Base-by-base conservation (phyloP, 2,329 filamentous ascomycete genomes). In the Aspergillus novofumigatus region DNA sequence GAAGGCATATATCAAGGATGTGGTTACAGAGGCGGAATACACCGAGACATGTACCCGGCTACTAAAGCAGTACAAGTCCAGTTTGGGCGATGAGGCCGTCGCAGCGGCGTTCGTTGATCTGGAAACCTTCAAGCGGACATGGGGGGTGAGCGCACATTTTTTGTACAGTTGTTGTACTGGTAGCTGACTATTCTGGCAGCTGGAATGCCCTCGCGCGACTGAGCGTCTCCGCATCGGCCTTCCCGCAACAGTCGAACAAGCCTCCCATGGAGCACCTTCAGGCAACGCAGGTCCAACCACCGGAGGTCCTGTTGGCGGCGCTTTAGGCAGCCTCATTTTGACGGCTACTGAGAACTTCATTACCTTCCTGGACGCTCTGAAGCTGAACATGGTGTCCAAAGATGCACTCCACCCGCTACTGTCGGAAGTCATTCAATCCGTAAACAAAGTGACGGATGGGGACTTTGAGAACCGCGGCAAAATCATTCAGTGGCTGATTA, bases 281-380 rank as follows among this genome's bases (percentile, higher is more conserved):
- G 38, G 75, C 70, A 57, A 75, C 78, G 64, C 66, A 65, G 70
- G 63, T 58, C 64, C 68, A 56, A 61, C 66, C 23, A 59, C 61
- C 38, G 57, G 67, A 21, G 62, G 66, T 17, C 58, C 62, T 65
- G 60, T 66, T 49, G 70, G 74, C 51, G 69, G 72, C 50, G 78
- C 80, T 48, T 83, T 83, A n/a, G 82, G 83, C 42, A 81, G 79
- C 48, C 77, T 97, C 38, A 95, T 97, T 57, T 80, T 95, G 45
- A 88, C 93, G 62, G 94, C 94, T 1, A 97, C 93, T 0, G 92
- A 99, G 74, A 95, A 97, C 73, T 99, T 99, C 74, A 99, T 99
- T 74, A 99, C 94, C 0, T 93, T 99, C 70, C 84, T 99, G 53
- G 94, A 99, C 71, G 95, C 94, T 17, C 83, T 99, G 66, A 92